Base-by-base conservation (phyloP, 176 grass and related monocot species). In the Oryza glaberrima region DNA sequence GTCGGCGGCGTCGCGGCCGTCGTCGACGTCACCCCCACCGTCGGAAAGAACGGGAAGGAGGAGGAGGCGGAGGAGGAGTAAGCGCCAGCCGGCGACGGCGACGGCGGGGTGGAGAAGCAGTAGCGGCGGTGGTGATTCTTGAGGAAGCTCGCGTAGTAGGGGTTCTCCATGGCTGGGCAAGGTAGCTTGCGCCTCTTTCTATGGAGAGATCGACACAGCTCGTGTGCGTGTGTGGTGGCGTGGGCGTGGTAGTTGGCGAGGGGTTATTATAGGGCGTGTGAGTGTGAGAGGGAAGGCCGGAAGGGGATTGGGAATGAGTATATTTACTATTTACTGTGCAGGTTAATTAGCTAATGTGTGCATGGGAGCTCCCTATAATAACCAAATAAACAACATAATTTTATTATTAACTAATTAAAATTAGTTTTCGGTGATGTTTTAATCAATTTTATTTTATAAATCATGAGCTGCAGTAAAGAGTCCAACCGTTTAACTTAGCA, bases 91-190 rank as follows among this genome's bases (percentile, higher is more conserved):
- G 35, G 35, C 35, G 4, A 36, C 35, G 49, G 4, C 51, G 66
- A 35, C 7, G 46, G 45, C 70, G 56, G 52, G 46, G 28, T 34
- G 5, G 78, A 75, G 76, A 88, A 28, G 75, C 76, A 69, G 79
- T 77, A 82, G 38, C 76, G 91, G 70, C 38, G 76, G 78, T 79
- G 82, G 74, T 79, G 81, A 22, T 85, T 87, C 73, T 82, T 90
- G 41, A 93, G 71, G 69, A 95, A 92, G 81, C 82, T 87, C 15
- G 86, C 72, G 85, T 95, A 98, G 67, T 89, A 98, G 61, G 89
- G 89, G 85, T 94, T 92, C 86, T 94, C 58, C 58, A 61, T 61
- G 19, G 58, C 56, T 7, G 48, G 13, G 23, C 4, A 15, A 51
- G 58, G 20, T 22, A 61, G 20, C 58, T 61, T 22, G 58, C 52